Evolutionary conservation across 2,329 filamentous ascomycete genomes (phyloP), one percentile per base, ranked within the genome.

Genomic region (Lanzia echinophila): DNA sequence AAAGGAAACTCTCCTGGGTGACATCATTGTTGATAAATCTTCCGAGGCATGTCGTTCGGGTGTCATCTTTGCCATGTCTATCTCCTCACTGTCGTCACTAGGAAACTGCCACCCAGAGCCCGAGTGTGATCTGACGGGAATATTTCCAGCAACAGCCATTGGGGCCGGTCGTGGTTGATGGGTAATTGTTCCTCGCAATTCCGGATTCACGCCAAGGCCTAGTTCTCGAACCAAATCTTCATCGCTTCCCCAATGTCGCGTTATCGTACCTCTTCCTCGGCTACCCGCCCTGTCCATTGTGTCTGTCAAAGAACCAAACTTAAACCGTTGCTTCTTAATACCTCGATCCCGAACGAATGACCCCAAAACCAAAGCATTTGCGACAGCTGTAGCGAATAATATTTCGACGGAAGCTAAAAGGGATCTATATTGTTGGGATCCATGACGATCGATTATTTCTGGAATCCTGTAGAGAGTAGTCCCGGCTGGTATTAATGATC

Each of bases 311-410:
- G 77, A 72, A 15, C 77, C 76, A 57, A 82, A 79, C 51, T 86
- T 85, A 72, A 88, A 96, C 67, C 90, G 94, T 54, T 79, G 79
- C 71, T 95, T 96, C 76, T 97, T 97, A 39, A 90, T 75, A 24
- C 94, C 94, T 50, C 89, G 82, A 68, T 97, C 92, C 13, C 92
- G 82, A 28, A 97, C 83, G 65, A 97, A 97, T 0, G 91, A 95
- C 12, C 92, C 92, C 2, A 99, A 80, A 1, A 96, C 88, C 19
- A 99, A 78, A 3, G 87, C 85, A 67, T 97, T 99, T 12, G 92
- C 88, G 0, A 95, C 87, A 0, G 84, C 83, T 0, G 91, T 88
- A 5, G 94, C 91, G 48, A 92, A 91, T 1, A 97, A 77, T 7
- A 97, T 86, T 67, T 99, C 94, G 17, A 95, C 78, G 0, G 91